phyloP scores from a whole-genome alignment of 495 filamentous ascomycete species.

The Aspergillus asperescens region DNA sequence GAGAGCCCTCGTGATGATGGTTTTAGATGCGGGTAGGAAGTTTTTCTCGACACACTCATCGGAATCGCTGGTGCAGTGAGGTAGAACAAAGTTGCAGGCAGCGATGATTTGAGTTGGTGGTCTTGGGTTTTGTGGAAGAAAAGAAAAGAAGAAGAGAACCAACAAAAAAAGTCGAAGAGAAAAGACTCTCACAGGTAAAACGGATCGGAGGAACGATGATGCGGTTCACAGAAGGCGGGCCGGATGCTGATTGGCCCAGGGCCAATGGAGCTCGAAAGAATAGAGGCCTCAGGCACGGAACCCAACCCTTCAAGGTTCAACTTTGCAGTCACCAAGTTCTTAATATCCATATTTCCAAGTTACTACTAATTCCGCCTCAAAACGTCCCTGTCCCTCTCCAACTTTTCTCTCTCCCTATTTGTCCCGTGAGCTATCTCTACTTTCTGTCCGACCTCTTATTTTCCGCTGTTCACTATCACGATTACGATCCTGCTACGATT shows the following conservation, averaged over 20 bases:
- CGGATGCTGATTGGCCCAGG: conserved; percentile 27
- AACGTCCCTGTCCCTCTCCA: conserved; percentile 1
- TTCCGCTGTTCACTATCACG: conserved; percentile 20
- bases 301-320: conserved; percentile 2
- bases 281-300: conserved; percentile 7
- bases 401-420: conserved; percentile 1
- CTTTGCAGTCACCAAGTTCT: neutral
- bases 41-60: conserved; percentile 82
- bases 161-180: conserved; percentile 15
- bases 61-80: conserved; percentile 78
- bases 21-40: conserved; percentile 83
- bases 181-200: neutral
- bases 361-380: conserved; percentile 7
- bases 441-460: conserved; percentile 11
- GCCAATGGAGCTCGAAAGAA: conserved; percentile 20
- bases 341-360: conserved; percentile 6
- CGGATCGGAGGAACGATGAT: conserved; percentile 32
- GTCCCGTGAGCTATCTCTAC: conserved; percentile 2
- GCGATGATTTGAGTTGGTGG: conserved; percentile 94
- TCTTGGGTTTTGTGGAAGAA: conserved; percentile 54
- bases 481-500: conserved; percentile 20
- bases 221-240: conserved; percentile 24
- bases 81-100: conserved; percentile 50
- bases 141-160: conserved; percentile 19
- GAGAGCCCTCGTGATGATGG: conserved; percentile 96